A percentile compares a stretch with the other conserved stretches of the same genome.
Conservation (phyloP, 805 yeast genomes). For the Candida tallmaniae region DNA sequence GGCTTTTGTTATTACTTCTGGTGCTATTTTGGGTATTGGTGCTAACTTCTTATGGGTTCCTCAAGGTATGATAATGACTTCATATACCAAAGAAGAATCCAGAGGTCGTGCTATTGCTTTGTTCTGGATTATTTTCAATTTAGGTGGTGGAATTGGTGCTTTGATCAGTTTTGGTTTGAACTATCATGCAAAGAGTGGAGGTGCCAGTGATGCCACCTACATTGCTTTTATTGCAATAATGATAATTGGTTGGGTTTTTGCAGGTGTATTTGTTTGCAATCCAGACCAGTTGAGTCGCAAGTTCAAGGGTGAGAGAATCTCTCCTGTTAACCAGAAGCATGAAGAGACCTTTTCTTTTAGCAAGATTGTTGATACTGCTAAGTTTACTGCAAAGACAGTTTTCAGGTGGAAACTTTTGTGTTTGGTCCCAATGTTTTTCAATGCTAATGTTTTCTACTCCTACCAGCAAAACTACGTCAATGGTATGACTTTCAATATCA, state of each 20-base stretch:
- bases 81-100: conserved; percentile 47
- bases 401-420: conserved; percentile 12
- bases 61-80: conserved; percentile 52
- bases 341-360: conserved; percentile 36
- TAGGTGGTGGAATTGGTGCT: conserved; percentile 58
- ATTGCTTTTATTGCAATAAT: conserved; percentile 52
- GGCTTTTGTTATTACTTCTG: conserved; percentile 51
- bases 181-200: conserved; percentile 32
- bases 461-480: conserved; percentile 59
- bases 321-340: conserved; percentile 41
- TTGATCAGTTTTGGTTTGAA: conserved; percentile 52
- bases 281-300: conserved; percentile 46
- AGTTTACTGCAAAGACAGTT: conserved; percentile 39
- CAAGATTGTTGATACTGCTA: conserved; percentile 35
- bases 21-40: conserved; percentile 52
- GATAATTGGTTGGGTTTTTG: conserved; percentile 42
- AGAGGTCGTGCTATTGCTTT: conserved; percentile 51
- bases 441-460: conserved; percentile 63
- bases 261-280: conserved; percentile 33
- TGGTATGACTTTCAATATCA: conserved; percentile 49
- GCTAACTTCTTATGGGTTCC: conserved; percentile 57
- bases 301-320: conserved; percentile 47
- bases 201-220: conserved; percentile 48
- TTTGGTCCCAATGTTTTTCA: conserved; percentile 57
- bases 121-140: conserved; percentile 59